phyloP scores from a whole-genome alignment of 2,329 filamentous ascomycete species.

The Canariomyces notabilis region DNA sequence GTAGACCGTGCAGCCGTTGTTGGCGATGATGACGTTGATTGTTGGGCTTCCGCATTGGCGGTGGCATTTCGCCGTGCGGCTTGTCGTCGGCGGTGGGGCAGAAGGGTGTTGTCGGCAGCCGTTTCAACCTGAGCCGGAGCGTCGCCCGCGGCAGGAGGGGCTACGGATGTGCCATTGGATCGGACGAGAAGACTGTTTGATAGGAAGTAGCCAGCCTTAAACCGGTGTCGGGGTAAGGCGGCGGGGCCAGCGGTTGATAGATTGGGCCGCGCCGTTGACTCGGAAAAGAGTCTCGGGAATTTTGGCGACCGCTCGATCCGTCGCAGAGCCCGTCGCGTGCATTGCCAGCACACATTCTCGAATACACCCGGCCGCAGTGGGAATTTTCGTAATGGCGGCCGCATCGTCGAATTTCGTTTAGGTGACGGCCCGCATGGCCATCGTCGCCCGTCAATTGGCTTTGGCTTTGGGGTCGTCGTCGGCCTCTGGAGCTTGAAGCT shows the following conservation, averaged over 20 bases:
- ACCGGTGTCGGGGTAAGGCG: slow-evolving; percentile 19
- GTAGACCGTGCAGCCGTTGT: too few species aligned
- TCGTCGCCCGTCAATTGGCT: slow-evolving; percentile 21
- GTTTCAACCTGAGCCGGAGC: neutral
- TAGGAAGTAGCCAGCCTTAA: slow-evolving; percentile 32
- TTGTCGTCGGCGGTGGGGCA: slow-evolving; percentile 29
- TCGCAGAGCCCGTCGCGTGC: slow-evolving; percentile 21
- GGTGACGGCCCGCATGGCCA: slow-evolving; percentile 24
- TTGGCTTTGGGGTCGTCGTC: slow-evolving; percentile 2
- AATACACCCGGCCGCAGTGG: slow-evolving; percentile 18
- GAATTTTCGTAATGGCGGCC: slow-evolving; percentile 21
- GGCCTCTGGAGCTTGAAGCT: neutral
- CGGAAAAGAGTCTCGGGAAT: slow-evolving; percentile 21
- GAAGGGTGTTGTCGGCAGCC: slow-evolving; percentile 15
- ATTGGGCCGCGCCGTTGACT: slow-evolving; percentile 18
- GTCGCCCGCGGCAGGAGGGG: slow-evolving; percentile 2
- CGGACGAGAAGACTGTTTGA: slow-evolving; percentile 32
- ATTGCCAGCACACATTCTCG: slow-evolving; percentile 27
- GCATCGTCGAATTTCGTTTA: slow-evolving; percentile 23
- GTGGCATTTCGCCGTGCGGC: slow-evolving; percentile 22
- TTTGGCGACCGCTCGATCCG: slow-evolving; percentile 4
- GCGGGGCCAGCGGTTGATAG: slow-evolving; percentile 17
- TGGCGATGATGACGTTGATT: neutral
- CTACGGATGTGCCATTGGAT: slow-evolving; percentile 23
- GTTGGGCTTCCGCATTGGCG: neutral